Conservation (phyloP, 225 moss, liverwort and hornwort species). For the Anthoceros angustus region DNA sequence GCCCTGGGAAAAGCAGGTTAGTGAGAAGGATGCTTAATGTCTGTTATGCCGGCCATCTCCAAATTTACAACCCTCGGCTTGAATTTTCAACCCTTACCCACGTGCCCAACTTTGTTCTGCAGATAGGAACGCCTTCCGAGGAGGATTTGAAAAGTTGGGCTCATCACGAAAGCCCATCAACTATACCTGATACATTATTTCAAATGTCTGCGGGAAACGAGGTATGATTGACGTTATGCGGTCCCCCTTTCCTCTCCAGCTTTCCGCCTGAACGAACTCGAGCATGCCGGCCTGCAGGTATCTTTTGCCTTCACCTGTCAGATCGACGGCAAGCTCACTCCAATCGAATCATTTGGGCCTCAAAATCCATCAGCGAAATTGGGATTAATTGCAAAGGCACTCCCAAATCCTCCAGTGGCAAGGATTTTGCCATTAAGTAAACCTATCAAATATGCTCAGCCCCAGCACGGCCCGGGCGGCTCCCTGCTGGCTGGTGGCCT, state of each 20-base stretch:
- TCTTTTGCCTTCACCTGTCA: constrained; percentile 95
- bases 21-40: not conserved
- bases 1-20: constrained; percentile 83
- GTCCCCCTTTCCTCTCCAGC: not conserved
- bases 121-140: constrained; percentile 77
- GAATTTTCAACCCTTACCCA: not conserved
- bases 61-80: not conserved
- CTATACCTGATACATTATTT: constrained; percentile 64
- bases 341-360: constrained; percentile 33
- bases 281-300: constrained; percentile 27
- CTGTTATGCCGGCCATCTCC: not conserved
- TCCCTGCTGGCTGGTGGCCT: not conserved
- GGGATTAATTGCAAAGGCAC: no score
- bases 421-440: not conserved
- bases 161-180: constrained; percentile 60
- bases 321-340: constrained; percentile 81
- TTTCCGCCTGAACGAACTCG: not conserved
- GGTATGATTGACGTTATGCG: constrained; percentile 17
- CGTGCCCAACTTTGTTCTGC: constrained; percentile 11
- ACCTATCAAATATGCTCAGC: not conserved
- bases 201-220: constrained; percentile 60
- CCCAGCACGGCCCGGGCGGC: not conserved
- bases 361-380: no score
- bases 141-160: constrained; percentile 89
- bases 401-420: not conserved